Evolutionary conservation across 352 stramenopile genomes (phyloP).

Genomic region (Paralagenidium karlingii): DNA sequence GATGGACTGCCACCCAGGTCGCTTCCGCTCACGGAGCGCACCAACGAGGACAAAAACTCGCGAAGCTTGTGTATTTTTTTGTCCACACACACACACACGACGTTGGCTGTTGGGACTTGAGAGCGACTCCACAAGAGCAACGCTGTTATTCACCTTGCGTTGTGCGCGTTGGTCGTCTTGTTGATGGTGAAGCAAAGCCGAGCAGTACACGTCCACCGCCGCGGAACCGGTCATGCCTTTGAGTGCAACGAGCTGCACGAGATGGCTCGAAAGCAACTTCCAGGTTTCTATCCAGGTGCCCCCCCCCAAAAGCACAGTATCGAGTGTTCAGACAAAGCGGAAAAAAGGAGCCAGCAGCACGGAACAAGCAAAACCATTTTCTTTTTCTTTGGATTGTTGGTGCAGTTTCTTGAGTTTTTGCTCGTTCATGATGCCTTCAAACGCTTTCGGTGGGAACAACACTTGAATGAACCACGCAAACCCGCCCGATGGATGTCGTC

Average conservation of each 20-base stretch:
- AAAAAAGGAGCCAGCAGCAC: background rate
- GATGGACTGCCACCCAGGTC: no score
- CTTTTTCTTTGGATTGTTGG: conserved; percentile 54
- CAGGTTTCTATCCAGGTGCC: conserved; percentile 65
- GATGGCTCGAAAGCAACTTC: conserved; percentile 38
- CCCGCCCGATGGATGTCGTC: background rate
- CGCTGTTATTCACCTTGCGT: conserved; percentile 30
- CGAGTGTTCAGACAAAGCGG: background rate
- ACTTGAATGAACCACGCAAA: conserved; percentile 12
- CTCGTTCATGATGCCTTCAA: conserved; percentile 75
- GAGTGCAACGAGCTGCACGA: conserved; percentile 36
- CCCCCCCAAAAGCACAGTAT: no score
- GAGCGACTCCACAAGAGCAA: no score
- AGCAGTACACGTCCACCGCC: conserved; percentile 31
- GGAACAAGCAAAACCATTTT: conserved; percentile 20
- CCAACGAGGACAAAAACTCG: no score
- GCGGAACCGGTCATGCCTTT: conserved; percentile 20
- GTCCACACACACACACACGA: no score
- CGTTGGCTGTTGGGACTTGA: no score
- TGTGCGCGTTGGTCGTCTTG: conserved; percentile 39
- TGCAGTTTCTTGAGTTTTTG: conserved; percentile 68
- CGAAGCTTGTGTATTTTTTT: no score
- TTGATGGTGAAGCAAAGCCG: conserved; percentile 43
- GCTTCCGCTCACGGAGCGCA: no score
- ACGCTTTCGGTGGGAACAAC: conserved; percentile 50